Percentiles rank a stretch among this genome's conserved stretches.
phyloP scores from a whole-genome alignment of 495 filamentous ascomycete species.

The Hyaloscypha hepaticicola region DNA sequence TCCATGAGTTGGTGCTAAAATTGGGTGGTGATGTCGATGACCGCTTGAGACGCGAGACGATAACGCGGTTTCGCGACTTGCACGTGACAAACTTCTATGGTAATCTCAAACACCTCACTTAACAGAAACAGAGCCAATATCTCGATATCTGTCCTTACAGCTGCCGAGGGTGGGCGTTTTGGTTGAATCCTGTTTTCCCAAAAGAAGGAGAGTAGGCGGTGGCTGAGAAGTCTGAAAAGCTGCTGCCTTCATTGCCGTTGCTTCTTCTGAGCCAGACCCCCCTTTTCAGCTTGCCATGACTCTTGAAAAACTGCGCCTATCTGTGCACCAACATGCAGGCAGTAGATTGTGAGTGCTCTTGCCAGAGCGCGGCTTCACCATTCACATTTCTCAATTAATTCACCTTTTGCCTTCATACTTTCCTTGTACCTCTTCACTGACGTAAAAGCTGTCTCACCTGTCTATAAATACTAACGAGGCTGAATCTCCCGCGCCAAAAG shows the following conservation, averaged over 20 bases:
- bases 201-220: neutral
- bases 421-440: neutral
- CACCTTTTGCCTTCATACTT: neutral
- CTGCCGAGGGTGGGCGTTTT: neutral
- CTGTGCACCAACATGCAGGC: neutral
- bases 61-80: neutral
- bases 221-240: neutral
- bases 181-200: neutral
- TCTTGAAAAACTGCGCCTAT: neutral
- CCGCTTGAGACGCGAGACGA: neutral
- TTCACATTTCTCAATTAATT: neutral
- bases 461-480: constrained; percentile 5
- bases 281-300: neutral
- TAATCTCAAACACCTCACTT: neutral
- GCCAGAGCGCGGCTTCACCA: neutral
- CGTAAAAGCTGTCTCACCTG: neutral
- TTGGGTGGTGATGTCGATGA: neutral
- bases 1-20: constrained; percentile 19
- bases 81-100: neutral
- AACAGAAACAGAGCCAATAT: no score
- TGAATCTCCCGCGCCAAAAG: constrained; percentile 10
- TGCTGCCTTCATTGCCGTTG: neutral
- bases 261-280: neutral
- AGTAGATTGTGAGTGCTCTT: neutral
- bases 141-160: neutral